phyloP scores from a whole-genome alignment of 108 stramenopile species.

The Cylindrotheca closterium region DNA sequence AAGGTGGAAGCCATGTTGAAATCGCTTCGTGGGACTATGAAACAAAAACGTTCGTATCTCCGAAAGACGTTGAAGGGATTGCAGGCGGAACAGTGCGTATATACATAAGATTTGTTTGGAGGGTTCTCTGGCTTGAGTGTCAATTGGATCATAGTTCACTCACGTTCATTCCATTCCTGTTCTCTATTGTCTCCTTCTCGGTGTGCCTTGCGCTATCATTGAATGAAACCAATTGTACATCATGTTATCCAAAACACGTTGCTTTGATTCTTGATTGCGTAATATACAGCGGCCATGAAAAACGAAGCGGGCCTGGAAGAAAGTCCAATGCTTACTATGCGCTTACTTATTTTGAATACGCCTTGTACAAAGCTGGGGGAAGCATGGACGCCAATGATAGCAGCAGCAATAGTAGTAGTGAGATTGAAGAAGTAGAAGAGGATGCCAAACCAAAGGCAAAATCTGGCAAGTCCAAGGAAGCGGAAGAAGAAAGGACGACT shows the following conservation, averaged over 20 bases:
- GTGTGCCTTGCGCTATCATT: background rate
- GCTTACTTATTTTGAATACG: slow-evolving; percentile 59
- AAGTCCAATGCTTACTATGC: slow-evolving; percentile 60
- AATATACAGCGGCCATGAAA: slow-evolving; percentile 17
- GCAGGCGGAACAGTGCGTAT: slow-evolving; percentile 30
- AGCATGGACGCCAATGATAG: slow-evolving; percentile 21
- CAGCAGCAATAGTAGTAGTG: slow-evolving; percentile 12
- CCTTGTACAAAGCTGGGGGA: slow-evolving; percentile 22
- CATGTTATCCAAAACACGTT: no score
- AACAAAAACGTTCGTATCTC: slow-evolving; percentile 16
- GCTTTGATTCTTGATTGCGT: background rate
- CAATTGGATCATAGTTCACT: background rate
- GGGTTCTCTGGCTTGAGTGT: background rate
- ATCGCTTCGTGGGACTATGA: slow-evolving; percentile 27
- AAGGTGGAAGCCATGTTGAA: slow-evolving; percentile 37
- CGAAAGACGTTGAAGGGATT: slow-evolving; percentile 32
- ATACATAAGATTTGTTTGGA: background rate
- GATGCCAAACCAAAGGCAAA: slow-evolving; percentile 9
- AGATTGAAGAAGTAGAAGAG: slow-evolving; percentile 11
- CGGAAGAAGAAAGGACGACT: slow-evolving; percentile 15
- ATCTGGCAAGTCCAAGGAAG: background rate
- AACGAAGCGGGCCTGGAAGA: slow-evolving; percentile 49
- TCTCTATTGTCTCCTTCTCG: background rate
- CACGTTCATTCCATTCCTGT: background rate
- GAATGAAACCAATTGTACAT: no score